Percentiles rank a stretch among this genome's conserved stretches.
Conservation (phyloP, 2,329 filamentous ascomycete genomes). For the Diaporthe humulicola region DNA sequence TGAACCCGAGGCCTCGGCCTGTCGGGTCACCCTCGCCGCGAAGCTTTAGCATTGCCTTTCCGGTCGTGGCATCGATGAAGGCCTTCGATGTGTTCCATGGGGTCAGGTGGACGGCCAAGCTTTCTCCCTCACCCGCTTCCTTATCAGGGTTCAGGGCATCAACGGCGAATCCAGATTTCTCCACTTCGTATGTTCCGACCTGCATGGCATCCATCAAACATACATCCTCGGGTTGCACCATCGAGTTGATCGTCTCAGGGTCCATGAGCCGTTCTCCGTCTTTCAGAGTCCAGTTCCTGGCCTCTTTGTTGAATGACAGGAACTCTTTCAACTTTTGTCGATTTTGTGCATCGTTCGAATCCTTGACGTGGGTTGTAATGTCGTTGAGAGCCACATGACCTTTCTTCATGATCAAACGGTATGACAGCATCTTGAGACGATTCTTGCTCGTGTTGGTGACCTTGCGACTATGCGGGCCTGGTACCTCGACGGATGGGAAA, state of each 20-base stretch:
- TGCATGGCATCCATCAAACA: constrained; percentile 97
- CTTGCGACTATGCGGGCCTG: constrained; percentile 92
- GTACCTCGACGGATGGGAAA: constrained; percentile 91
- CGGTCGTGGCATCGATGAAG: constrained; percentile 92
- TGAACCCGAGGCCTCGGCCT: constrained; percentile 92
- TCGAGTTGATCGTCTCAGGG: constrained; percentile 82
- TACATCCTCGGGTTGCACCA: constrained; percentile 96
- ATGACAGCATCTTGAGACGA: constrained; percentile 95
- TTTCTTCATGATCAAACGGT: constrained; percentile 86
- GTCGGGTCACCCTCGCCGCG: constrained; percentile 97
- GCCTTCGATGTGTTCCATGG: constrained; percentile 98
- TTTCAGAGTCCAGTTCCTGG: constrained; percentile 87
- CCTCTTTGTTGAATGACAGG: constrained; percentile 88
- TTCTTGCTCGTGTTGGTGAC: constrained; percentile 98
- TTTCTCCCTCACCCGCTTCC: constrained; percentile 75
- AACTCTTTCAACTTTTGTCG: constrained; percentile 98
- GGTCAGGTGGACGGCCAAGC: constrained; percentile 88
- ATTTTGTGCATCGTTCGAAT: constrained; percentile 95
- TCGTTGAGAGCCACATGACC: constrained; percentile 81
- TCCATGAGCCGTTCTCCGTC: constrained; percentile 82
- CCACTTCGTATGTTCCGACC: constrained; percentile 89
- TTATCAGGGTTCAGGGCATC: constrained; percentile 76
- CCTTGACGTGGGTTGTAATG: constrained; percentile 91
- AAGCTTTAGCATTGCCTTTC: constrained; percentile 96
- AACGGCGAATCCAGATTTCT: constrained; percentile 85